phyloP scores from a whole-genome alignment of 345 rosid species.

The Arabis alpina region DNA sequence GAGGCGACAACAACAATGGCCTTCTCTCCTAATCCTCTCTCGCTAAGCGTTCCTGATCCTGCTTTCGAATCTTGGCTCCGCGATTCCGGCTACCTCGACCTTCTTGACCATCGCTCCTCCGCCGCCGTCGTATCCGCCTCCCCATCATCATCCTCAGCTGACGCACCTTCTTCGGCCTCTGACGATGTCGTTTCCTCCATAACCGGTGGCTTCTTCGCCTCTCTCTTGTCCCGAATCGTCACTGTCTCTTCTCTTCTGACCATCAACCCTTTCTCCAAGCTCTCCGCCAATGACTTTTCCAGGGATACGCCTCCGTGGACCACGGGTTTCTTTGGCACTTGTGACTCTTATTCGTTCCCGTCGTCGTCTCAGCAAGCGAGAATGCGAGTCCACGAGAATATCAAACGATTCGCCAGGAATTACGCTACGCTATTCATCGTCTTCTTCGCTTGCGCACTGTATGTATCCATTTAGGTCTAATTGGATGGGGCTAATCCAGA shows the following conservation, averaged over 20 bases:
- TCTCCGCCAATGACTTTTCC: constrained; percentile 78
- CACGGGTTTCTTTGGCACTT: constrained; percentile 65
- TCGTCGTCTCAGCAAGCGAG: constrained; percentile 70
- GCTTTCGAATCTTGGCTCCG: constrained; percentile 96
- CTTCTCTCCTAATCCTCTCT: constrained; percentile 83
- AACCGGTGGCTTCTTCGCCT: constrained; percentile 50
- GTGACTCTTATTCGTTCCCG: constrained; percentile 77
- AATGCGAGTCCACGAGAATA: constrained; percentile 86
- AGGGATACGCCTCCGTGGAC: constrained; percentile 85
- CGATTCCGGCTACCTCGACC: constrained; percentile 93
- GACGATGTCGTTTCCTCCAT: constrained; percentile 45
- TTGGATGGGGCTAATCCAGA: background rate
- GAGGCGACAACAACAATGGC: constrained; percentile 47
- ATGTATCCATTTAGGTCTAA: constrained; percentile 19
- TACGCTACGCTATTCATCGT: constrained; percentile 75
- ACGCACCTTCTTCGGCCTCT: constrained; percentile 34
- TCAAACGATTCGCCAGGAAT: constrained; percentile 86
- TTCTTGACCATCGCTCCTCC: constrained; percentile 68
- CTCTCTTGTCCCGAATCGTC: constrained; percentile 50
- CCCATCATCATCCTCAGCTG: constrained; percentile 27
- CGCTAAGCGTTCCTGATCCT: constrained; percentile 76
- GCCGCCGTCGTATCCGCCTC: constrained; percentile 49
- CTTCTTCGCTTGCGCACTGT: constrained; percentile 91
- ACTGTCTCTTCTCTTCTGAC: constrained; percentile 66
- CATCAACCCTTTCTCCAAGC: constrained; percentile 86